phyloP scores from a whole-genome alignment of 345 rosid genomes.

The Erodium maritimum region DNA sequence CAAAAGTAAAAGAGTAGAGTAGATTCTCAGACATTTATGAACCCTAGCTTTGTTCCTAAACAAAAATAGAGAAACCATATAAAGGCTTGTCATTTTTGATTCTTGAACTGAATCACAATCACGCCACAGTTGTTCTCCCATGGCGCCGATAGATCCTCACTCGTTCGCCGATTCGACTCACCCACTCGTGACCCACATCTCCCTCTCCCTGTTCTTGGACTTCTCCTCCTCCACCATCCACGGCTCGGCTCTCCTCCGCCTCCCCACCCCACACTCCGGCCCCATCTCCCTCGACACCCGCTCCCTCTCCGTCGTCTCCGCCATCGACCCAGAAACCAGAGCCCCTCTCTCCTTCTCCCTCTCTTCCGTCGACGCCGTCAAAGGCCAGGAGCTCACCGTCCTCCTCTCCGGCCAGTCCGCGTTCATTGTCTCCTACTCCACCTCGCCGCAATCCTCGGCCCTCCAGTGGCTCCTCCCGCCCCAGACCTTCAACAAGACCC shows the following conservation, averaged over 20 bases:
- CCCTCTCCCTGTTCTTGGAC: constrained; percentile 66
- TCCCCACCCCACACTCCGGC: constrained; percentile 38
- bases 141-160: constrained; percentile 82
- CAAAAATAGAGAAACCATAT: too few species aligned
- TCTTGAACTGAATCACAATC: too few species aligned
- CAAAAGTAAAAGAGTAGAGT: too few species aligned
- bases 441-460: constrained; percentile 65
- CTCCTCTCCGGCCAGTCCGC: constrained; percentile 28
- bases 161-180: constrained; percentile 64
- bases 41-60: too few species aligned
- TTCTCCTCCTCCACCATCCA: constrained; percentile 66
- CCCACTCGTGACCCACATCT: constrained; percentile 51
- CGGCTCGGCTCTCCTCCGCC: constrained; percentile 62
- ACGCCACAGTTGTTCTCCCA: constrained; percentile 9
- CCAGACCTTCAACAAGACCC: constrained; percentile 52
- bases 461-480: constrained; percentile 81
- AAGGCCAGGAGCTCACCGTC: constrained; percentile 43
- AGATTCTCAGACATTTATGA: too few species aligned
- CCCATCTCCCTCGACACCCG: constrained; percentile 61
- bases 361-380: constrained; percentile 36
- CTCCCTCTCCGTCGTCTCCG: constrained; percentile 31
- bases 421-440: constrained; percentile 37
- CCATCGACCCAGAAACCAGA: constrained; percentile 37
- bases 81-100: too few species aligned
- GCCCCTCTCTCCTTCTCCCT: constrained; percentile 32